Conservation (phyloP, 345 rosid species). For the Euphorbia pulcherrima region DNA sequence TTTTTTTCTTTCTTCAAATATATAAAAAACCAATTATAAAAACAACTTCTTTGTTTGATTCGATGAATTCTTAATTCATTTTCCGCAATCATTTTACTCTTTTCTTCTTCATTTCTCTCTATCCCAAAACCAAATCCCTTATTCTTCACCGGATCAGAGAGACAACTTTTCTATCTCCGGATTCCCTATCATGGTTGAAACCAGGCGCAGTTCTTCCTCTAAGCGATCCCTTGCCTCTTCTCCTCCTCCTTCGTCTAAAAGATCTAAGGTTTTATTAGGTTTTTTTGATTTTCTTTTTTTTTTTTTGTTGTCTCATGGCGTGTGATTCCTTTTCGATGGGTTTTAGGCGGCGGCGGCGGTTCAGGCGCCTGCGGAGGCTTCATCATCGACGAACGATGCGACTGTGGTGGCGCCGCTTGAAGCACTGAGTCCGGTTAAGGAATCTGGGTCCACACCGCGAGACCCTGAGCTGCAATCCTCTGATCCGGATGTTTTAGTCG, state of each 20-base stretch:
- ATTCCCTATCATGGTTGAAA: conserved; percentile 68
- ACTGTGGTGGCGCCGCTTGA: conserved; percentile 29
- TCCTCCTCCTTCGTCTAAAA: conserved; percentile 52
- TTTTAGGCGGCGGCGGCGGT: conserved; percentile 38
- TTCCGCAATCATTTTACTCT: conserved; percentile 4
- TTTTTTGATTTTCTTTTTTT: background rate
- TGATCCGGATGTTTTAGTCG: conserved; percentile 53
- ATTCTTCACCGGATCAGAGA: conserved; percentile 41
- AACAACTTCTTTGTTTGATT: background rate
- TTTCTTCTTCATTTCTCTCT: background rate
- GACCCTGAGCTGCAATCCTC: conserved; percentile 57
- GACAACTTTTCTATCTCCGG: background rate
- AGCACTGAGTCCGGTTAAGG: conserved; percentile 39
- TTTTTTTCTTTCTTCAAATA: background rate
- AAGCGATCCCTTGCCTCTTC: conserved; percentile 57
- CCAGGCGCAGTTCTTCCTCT: conserved; percentile 83
- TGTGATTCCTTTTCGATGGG: conserved; percentile 25
- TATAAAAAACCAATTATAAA: background rate
- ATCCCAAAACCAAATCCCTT: background rate
- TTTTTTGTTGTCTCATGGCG: conserved; percentile 14
- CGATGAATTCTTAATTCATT: background rate
- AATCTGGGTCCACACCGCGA: conserved; percentile 50
- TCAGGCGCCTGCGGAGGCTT: conserved; percentile 49
- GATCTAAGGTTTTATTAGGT: conserved; percentile 56
- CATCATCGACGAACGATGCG: conserved; percentile 49